Conservation (phyloP, 1,284 basidiomycete genomes). For the Tilletiopsis washingtonensis region DNA sequence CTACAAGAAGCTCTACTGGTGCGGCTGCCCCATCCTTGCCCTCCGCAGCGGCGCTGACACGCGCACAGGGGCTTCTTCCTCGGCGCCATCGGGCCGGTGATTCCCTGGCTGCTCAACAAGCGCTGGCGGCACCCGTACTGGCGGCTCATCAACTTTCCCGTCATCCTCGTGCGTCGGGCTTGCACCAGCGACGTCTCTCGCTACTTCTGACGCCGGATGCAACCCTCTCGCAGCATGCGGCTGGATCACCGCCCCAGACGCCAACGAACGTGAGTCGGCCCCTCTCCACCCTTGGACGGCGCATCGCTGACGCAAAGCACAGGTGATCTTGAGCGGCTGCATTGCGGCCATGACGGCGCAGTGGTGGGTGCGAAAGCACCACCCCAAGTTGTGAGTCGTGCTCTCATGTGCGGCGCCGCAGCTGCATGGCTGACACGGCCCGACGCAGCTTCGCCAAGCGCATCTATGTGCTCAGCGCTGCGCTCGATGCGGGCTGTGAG, state of each 20-base stretch:
- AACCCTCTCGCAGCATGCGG: no score
- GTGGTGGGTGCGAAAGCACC: conserved; percentile 46
- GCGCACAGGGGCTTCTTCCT: conserved; percentile 52
- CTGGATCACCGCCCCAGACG: conserved; percentile 41
- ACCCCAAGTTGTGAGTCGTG: conserved; percentile 35
- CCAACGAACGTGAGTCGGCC: conserved; percentile 51
- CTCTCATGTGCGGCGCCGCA: no score
- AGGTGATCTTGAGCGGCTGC: conserved; percentile 51
- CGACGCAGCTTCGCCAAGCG: conserved; percentile 39
- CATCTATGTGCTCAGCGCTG: conserved; percentile 20
- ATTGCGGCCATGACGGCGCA: conserved; percentile 48
- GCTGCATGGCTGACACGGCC: no score
- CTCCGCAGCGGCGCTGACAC: no score
- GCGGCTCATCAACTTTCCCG: conserved; percentile 48
- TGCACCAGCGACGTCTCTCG: no score
- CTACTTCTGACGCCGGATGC: no score
- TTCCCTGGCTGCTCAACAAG: conserved; percentile 49
- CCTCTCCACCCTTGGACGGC: no score
- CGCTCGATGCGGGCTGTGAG: conserved; percentile 19
- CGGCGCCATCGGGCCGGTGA: conserved; percentile 49
- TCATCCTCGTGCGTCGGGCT: no score
- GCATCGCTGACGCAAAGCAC: no score
- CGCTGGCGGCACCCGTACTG: conserved; percentile 26
- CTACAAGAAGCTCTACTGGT: conserved; percentile 47
- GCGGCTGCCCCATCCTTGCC: no score